A percentile compares a stretch with the other conserved stretches of the same genome.
Conservation (phyloP, 352 stramenopile species). For the Plasmopara muralis region DNA sequence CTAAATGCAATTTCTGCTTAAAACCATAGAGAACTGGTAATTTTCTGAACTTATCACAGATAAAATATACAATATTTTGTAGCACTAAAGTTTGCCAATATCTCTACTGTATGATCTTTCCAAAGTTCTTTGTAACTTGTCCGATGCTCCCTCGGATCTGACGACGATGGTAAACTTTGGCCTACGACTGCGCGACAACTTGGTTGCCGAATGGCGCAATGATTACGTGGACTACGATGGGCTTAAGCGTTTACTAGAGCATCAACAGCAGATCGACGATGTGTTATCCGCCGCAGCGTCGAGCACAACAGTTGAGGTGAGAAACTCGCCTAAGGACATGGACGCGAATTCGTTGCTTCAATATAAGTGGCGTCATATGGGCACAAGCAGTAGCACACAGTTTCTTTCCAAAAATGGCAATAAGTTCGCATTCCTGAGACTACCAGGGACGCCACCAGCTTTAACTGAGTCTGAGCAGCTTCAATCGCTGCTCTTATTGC, state of each 20-base stretch:
- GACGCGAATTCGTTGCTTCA: conserved; percentile 18
- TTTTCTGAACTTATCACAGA: too few relatives aligned
- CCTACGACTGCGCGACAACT: conserved; percentile 74
- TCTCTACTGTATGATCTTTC: too few relatives aligned
- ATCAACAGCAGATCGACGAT: conserved; percentile 39
- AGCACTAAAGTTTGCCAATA: too few relatives aligned
- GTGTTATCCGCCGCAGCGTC: conserved; percentile 18
- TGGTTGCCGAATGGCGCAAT: conserved; percentile 78
- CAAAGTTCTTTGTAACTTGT: too few relatives aligned
- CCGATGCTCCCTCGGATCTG: conserved; percentile 4
- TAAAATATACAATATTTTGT: too few relatives aligned
- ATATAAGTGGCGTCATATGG: conserved; percentile 29
- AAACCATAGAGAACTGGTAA: too few relatives aligned
- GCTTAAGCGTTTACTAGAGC: conserved; percentile 81
- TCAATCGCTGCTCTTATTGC: conserved; percentile 22
- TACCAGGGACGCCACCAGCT: conserved; percentile 12
- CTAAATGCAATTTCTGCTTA: too few relatives aligned
- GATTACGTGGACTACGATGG: conserved; percentile 88
- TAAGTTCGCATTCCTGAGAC: conserved; percentile 25
- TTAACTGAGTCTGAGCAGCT: conserved; percentile 24
- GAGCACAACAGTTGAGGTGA: conserved; percentile 14
- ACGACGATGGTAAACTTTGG: conserved; percentile 70
- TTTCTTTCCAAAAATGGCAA: conserved; percentile 13
- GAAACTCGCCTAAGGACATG: conserved; percentile 17
- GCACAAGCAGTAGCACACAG: conserved; percentile 15